Base-by-base conservation (phyloP, 768 basidiomycete species). In the Strobilomyces dryophilus region DNA sequence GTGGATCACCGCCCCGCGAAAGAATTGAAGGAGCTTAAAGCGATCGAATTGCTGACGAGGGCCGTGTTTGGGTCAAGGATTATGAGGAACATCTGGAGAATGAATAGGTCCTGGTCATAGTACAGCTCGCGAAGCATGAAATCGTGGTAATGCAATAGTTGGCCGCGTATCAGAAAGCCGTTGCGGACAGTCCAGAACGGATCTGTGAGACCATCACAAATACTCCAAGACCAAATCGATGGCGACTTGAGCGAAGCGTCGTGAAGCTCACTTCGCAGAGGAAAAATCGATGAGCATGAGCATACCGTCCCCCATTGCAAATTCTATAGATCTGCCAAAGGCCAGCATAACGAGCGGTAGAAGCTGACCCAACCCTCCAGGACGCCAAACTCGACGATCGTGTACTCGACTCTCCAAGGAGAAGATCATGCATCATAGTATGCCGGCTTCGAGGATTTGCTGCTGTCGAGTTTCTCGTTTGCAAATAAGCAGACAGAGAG, bases 91-190 rank as follows among this genome's bases (percentile, higher is more conserved):
- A 85, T 84, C 71, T 98, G 95, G 3, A 98, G 78, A 54, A 95
- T 81, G 76, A 86, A 94, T 17, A 97, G 75, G 59, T 93, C 97
- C 67, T 98, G 95, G 68, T 99, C 97, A 65, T 95, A 95, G 63
- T 95, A 97, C 8, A 93, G 78, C 67, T 99, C 97, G 18, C 95
- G 87, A 26, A 98, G 82, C 81, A 90, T 88, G 70, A 92, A 93
- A 66, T 98, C 95, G 26, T 94, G 87, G 67, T 99, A 99, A 67
- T 98, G 95, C 48, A 95, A 79, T 5, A 94, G 76, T 67, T 98
- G 97, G 0, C 94, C 93, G 2, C 95, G 87, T 60, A 98, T 94
- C 15, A 88, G 89, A 63, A 94, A 91, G 5, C 97, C 97, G 61
- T 99, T 99, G 49, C 95, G 88, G 8, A 97, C 5, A 98, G 78